Conservation (phyloP, 257 asterid genomes). For the Capsicum chinense region DNA sequence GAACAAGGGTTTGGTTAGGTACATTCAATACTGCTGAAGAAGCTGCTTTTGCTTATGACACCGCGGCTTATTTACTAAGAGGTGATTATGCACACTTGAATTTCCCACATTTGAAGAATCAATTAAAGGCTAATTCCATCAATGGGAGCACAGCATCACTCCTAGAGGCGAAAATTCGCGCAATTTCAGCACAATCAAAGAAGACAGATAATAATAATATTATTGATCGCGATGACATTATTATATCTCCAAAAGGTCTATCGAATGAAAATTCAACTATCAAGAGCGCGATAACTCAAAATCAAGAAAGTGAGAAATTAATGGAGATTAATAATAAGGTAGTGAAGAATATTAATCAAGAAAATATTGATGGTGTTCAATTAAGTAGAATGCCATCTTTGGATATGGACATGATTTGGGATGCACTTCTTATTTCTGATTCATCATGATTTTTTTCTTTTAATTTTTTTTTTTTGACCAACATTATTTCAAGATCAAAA, state of each 20-base stretch:
- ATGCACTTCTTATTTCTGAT: constrained; percentile 70
- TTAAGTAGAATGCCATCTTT: constrained; percentile 80
- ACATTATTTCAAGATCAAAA: constrained; percentile 16
- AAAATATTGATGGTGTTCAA: constrained; percentile 54
- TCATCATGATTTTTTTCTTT: constrained; percentile 36
- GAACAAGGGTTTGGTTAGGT: constrained; percentile 67
- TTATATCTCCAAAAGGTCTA: constrained; percentile 13
- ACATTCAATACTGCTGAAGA: constrained; percentile 69
- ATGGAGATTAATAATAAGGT: constrained; percentile 38
- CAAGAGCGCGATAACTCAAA: not conserved
- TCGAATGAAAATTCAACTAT: constrained; percentile 4
- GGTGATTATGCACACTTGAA: constrained; percentile 65
- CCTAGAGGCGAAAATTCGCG: constrained; percentile 55
- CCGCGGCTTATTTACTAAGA: constrained; percentile 61
- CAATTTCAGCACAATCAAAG: constrained; percentile 46
- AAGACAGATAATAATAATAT: not conserved
- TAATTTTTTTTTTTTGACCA: not conserved
- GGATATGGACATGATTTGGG: constrained; percentile 93
- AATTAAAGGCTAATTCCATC: constrained; percentile 44
- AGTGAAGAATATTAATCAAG: constrained; percentile 40
- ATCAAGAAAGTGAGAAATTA: constrained; percentile 27
- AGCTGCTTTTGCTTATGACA: constrained; percentile 65
- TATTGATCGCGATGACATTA: not conserved
- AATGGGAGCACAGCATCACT: constrained; percentile 52
- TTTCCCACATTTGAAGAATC: constrained; percentile 56